Percentiles rank a stretch among this genome's conserved stretches.
phyloP scores from a whole-genome alignment of 148 eudicot species.

The Pharnaceum exiguum region DNA sequence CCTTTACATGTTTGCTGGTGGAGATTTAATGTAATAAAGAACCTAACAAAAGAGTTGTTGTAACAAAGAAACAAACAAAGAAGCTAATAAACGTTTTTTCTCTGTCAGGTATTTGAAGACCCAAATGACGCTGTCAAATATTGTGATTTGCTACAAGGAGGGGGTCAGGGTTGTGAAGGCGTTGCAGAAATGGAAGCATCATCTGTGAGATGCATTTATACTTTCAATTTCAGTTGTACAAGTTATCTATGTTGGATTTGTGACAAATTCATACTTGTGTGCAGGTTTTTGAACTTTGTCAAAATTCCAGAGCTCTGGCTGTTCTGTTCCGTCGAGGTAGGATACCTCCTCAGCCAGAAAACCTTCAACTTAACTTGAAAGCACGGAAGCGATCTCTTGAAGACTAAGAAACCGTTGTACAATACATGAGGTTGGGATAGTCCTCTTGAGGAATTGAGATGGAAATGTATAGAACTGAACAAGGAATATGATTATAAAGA shows the following conservation, averaged over 20 bases:
- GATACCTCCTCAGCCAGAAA: conserved; percentile 59
- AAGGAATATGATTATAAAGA: too few species aligned
- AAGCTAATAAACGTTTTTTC: too few species aligned
- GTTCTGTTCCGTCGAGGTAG: conserved; percentile 73
- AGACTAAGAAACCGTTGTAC: conserved; percentile 44
- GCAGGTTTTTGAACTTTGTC: conserved; percentile 90
- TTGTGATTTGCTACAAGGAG: conserved; percentile 81
- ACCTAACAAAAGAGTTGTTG: too few species aligned
- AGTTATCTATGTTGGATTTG: neutral
- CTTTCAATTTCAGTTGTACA: neutral
- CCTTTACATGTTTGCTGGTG: too few species aligned
- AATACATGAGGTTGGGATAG: neutral
- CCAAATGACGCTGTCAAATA: conserved; percentile 82
- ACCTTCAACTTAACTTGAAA: conserved; percentile 73
- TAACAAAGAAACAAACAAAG: too few species aligned
- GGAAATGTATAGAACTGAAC: too few species aligned
- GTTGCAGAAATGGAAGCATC: conserved; percentile 97
- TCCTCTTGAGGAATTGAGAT: neutral
- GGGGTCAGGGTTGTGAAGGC: conserved; percentile 94
- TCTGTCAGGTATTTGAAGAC: conserved; percentile 84
- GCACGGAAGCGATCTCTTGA: conserved; percentile 92
- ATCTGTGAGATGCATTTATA: conserved; percentile 42
- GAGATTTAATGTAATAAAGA: too few species aligned
- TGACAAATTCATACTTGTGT: conserved; percentile 4
- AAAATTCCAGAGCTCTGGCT: conserved; percentile 74